Conservation (phyloP, 1,139 yeast genomes). For the Geotrichum klebahnii region DNA sequence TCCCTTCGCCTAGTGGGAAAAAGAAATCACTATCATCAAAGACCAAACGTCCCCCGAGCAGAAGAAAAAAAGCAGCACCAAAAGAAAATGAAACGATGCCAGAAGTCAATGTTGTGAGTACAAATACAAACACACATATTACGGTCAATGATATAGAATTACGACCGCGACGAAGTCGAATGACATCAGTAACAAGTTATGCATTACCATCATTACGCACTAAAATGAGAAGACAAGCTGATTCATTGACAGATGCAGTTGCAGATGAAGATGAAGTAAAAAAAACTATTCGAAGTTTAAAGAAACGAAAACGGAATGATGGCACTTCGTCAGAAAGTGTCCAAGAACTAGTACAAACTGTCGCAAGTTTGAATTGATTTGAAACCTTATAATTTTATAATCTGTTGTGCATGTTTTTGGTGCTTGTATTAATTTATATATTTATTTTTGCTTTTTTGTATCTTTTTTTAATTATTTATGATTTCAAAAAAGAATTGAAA, state of each 20-base stretch:
- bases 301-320: neutral
- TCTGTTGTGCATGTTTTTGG: no score
- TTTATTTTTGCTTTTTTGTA: no score
- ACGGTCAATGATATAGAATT: constrained; percentile 12
- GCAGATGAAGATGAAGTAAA: neutral
- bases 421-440: no score
- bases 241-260: constrained; percentile 54
- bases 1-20: neutral
- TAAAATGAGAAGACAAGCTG: constrained; percentile 69
- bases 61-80: constrained; percentile 22
- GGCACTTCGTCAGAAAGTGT: no score
- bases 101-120: constrained; percentile 4
- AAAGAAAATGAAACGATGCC: constrained; percentile 26
- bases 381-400: no score
- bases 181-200: constrained; percentile 53
- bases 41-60: constrained; percentile 4
- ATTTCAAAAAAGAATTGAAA: no score
- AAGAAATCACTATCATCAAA: constrained; percentile 5
- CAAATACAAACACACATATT: constrained; percentile 10
- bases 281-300: neutral
- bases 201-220: constrained; percentile 63
- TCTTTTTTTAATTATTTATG: no score
- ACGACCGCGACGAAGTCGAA: constrained; percentile 44
- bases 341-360: no score
- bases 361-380: no score